Evolutionary conservation across 2,329 filamentous ascomycete genomes (phyloP).

Genomic region (Penicillium brasilianum): DNA sequence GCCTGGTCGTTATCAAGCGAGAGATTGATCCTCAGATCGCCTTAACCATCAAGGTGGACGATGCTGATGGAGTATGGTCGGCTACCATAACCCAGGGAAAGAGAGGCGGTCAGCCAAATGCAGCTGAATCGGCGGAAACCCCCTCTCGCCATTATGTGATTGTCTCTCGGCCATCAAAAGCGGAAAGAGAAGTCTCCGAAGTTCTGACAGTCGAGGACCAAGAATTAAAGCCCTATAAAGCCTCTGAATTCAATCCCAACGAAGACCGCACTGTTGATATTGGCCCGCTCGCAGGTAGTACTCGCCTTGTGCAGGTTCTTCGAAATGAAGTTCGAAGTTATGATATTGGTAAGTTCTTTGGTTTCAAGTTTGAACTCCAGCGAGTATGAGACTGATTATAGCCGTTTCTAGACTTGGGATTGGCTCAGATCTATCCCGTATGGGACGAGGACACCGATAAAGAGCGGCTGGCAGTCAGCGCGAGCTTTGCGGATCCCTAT

Average conservation of each 20-base stretch:
- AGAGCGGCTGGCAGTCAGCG: conserved; percentile 74
- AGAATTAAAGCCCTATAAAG: conserved; percentile 74
- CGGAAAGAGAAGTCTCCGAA: conserved; percentile 75
- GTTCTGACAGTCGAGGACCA: conserved; percentile 77
- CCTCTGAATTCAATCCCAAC: conserved; percentile 89
- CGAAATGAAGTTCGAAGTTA: conserved; percentile 88
- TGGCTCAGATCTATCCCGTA: conserved; percentile 91
- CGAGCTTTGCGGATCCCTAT: conserved; percentile 86
- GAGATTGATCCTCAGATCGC: conserved; percentile 76
- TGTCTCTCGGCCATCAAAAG: conserved; percentile 69
- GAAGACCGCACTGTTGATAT: conserved; percentile 87
- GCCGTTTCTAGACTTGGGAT: conserved; percentile 69
- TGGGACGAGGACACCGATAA: conserved; percentile 85
- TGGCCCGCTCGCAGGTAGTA: conserved; percentile 78
- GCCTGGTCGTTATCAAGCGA: conserved; percentile 76
- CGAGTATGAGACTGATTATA: conserved; percentile 17
- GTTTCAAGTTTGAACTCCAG: conserved; percentile 4
- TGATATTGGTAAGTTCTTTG: conserved; percentile 72
- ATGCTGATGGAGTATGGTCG: conserved; percentile 80
- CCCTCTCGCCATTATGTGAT: conserved; percentile 75
- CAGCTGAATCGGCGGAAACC: conserved; percentile 58
- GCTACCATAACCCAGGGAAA: conserved; percentile 61
- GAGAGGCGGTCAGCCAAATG: conserved; percentile 52
- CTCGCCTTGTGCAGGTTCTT: conserved; percentile 83
- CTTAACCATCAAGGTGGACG: conserved; percentile 72